phyloP scores from a whole-genome alignment of 768 basidiomycete genomes.

The Agrocybe praecox region DNA sequence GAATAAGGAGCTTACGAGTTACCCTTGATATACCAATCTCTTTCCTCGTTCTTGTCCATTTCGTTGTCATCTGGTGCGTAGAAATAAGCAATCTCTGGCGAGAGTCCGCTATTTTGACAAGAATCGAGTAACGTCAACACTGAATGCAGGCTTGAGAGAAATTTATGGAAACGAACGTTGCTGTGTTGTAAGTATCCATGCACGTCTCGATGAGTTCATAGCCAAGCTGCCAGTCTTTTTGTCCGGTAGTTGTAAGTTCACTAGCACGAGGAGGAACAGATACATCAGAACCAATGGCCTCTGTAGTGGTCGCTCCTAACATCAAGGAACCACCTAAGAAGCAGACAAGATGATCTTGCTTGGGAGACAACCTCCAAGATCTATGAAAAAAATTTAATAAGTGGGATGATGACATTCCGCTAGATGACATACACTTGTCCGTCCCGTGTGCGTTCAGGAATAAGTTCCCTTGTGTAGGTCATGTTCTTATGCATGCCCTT shows the following conservation, averaged over 20 bases:
- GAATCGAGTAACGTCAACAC: conserved; percentile 19
- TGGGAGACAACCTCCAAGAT: conserved; percentile 70
- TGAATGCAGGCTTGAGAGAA: not conserved
- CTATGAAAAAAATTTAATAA: conserved; percentile 36
- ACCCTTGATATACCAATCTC: conserved; percentile 93
- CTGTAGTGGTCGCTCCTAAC: conserved; percentile 78
- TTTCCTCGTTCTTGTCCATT: conserved; percentile 32
- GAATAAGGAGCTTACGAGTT: conserved; percentile 40
- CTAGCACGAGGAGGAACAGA: conserved; percentile 66
- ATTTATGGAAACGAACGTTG: conserved; percentile 58
- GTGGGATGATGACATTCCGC: not conserved
- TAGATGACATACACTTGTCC: conserved; percentile 33
- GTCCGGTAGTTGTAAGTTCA: conserved; percentile 62
- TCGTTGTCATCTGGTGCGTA: conserved; percentile 58
- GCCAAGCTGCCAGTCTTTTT: conserved; percentile 83
- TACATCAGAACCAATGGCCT: conserved; percentile 47
- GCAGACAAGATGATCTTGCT: conserved; percentile 96
- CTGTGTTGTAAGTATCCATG: conserved; percentile 79
- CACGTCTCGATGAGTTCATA: conserved; percentile 86
- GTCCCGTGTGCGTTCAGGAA: conserved; percentile 48
- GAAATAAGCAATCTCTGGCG: conserved; percentile 91
- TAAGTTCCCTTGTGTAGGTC: conserved; percentile 81
- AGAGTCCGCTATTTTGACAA: conserved; percentile 60
- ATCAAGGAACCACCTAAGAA: conserved; percentile 93
- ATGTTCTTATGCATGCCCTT: conserved; percentile 59